A percentile compares a stretch with the other conserved stretches of the same genome.
phyloP scores from a whole-genome alignment of 306 rosid genomes.

The Quercus cerris region DNA sequence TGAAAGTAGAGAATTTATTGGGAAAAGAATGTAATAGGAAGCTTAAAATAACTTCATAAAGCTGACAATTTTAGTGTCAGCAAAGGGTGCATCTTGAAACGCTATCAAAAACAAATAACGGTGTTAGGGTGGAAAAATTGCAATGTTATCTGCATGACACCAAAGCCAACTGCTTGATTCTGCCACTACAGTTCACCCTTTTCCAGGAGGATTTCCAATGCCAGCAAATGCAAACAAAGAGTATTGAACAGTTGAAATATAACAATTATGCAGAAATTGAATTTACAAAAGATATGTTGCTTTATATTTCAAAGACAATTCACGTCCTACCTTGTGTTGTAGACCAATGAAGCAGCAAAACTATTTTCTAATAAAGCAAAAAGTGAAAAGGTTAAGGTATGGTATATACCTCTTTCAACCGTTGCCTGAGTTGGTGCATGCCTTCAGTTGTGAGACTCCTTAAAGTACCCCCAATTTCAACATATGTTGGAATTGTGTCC shows the following conservation, averaged over 20 bases:
- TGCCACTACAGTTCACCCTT: background rate
- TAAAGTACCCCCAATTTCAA: slow-evolving; percentile 63
- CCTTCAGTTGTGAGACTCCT: slow-evolving; percentile 71
- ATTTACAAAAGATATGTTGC: background rate
- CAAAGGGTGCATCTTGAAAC: background rate
- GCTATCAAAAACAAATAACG: background rate
- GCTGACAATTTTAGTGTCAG: background rate
- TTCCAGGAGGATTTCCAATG: background rate
- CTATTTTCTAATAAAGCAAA: background rate
- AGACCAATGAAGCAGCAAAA: background rate
- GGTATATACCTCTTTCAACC: slow-evolving; percentile 53
- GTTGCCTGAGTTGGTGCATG: slow-evolving; percentile 45
- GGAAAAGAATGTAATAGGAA: background rate
- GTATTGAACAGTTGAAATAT: background rate
- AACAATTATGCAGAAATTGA: background rate
- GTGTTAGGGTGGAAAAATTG: background rate
- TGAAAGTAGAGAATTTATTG: background rate
- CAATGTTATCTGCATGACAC: background rate
- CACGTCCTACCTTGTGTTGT: background rate
- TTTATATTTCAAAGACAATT: background rate
- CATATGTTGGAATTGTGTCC: slow-evolving; percentile 50
- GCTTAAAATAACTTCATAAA: background rate
- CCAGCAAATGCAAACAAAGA: background rate
- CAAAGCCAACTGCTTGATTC: background rate
- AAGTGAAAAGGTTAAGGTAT: slow-evolving; percentile 8